Base-by-base conservation (phyloP, 495 filamentous ascomycete genomes). In the Talaromyces adpressus region DNA sequence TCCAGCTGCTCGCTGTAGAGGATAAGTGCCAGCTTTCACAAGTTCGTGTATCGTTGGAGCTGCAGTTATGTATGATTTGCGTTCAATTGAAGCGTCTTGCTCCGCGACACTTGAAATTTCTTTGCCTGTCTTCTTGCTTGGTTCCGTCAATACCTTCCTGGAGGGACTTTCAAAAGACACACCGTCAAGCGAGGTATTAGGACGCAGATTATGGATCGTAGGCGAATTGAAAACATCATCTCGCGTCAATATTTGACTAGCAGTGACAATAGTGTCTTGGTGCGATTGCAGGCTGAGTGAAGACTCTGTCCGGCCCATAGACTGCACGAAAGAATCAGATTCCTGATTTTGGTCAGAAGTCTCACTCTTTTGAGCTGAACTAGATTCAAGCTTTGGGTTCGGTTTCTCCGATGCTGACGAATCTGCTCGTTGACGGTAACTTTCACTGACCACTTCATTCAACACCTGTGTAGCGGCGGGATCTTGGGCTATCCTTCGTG, bases 221-320 rank as follows among this genome's bases (percentile, higher is more conserved):
- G 92, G 93, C n/a, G 88, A 87, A 61, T 89, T 86, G 70, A 98
- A 97, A 18, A 96, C 89, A 70, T 94, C 91, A 65, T 91, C 96
- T 23, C 89, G 84, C 52, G 84, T 83, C 12, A 98, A 77, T 16
- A 98, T 97, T 71, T 95, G 91, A 72, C 94, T 97, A 9, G 90
- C 93, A 45, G 93, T 94, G 49, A 84, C 85, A 53, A 80, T 82
- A 6, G 82, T 90, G 45, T 92, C 89, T 49, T 91, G 89, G 69
- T 86, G 86, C 4, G 87, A 89, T n/a, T 90, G 86, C 11, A 85
- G 77, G 16, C 87, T 77, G 12, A 84, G 79, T 14, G 87, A 89
- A 18, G 90, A 91, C 45, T 87, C 83, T 23, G 84, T 89, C 7
- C 73, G 81, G 52, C 89, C 91, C 9, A 90, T 71, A 16, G 90